Base-by-base conservation (phyloP, 345 rosid genomes). In the Hevea brasiliensis region DNA sequence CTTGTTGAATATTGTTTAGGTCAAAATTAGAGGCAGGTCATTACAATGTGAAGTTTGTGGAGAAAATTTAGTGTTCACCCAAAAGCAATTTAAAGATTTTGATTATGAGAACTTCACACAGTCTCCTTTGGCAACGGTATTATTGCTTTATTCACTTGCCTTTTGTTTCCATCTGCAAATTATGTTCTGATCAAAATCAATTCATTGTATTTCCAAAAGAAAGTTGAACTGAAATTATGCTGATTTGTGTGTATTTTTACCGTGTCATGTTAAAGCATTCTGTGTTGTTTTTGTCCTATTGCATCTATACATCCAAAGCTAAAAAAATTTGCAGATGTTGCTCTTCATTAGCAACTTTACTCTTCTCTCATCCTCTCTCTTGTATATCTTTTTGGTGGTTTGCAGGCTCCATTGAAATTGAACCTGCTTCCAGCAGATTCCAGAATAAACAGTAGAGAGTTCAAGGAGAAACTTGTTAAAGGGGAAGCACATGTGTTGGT, bases 101-200 rank as follows among this genome's bases (percentile, higher is more conserved):
- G 96, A 95, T 72, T 95, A 95, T 35, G 99, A 88, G 87, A 87
- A 84, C 51, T 95, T 94, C 82, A 92, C 97, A 35, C 94, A 88
- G 41, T 85, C 92, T 68, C 97, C 94, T 24, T 67, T 90, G 62
- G 79, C 83, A 40, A 72, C 81, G 73, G 97, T 89, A 89, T 41
- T 24, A 17, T 68, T 62, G 45, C 65, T 61, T 70, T 73, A 72
- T 42, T 23, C 61, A 3, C 14, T 14, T 13, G 0, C 24, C 55
- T 73, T 51, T 24, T 21, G 23, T 6, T 50, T 44, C 53, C 35
- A 8, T 9, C 15, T 57, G 17, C 11, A 44, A 64, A 21, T 20
- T 55, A 47, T 17, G n/a, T 15, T 69, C 14, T 12, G 18, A 11
- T 17, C 8, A 21, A 41, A 35, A 70, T 21, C 15, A 6, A 21